Evolutionary conservation across 1,139 yeast genomes (phyloP).

Genomic region (Candida sanyaensis): DNA sequence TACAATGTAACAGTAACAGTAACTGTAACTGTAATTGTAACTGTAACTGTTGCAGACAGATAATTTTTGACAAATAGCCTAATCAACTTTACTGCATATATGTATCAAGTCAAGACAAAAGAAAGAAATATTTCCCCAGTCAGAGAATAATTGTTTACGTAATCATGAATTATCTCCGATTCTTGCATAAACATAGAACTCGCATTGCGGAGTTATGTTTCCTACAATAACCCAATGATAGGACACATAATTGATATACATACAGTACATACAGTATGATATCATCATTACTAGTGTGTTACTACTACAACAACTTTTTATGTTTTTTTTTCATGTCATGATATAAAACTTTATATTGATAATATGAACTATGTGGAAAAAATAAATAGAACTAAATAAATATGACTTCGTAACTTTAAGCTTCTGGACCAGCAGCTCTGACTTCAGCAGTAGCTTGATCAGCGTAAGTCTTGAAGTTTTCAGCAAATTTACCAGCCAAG

Average conservation of each 20-base stretch:
- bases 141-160: too few relatives aligned
- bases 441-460: conserved; percentile 86
- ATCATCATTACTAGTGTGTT: too few relatives aligned
- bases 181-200: neutral
- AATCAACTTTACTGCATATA: too few relatives aligned
- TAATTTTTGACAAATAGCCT: too few relatives aligned
- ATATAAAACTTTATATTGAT: neutral
- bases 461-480: conserved; percentile 85
- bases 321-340: too few relatives aligned
- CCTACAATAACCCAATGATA: neutral
- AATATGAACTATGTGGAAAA: neutral
- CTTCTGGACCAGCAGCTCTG: conserved; percentile 85
- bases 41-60: too few relatives aligned
- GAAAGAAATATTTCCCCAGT: too few relatives aligned
- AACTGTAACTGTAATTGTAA: too few relatives aligned
- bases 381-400: neutral
- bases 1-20: too few relatives aligned
- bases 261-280: too few relatives aligned
- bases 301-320: too few relatives aligned
- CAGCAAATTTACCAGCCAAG: conserved; percentile 77
- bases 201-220: neutral
- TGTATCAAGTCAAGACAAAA: too few relatives aligned
- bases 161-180: neutral
- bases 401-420: conserved; percentile 17
- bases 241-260: neutral